Percentiles rank a stretch among this genome's conserved stretches.
These are phyloP conservation scores for Penicillium flavigenum DNA, from an alignment of 495 filamentous ascomycete species.

Conservation along the genomic window DNA sequence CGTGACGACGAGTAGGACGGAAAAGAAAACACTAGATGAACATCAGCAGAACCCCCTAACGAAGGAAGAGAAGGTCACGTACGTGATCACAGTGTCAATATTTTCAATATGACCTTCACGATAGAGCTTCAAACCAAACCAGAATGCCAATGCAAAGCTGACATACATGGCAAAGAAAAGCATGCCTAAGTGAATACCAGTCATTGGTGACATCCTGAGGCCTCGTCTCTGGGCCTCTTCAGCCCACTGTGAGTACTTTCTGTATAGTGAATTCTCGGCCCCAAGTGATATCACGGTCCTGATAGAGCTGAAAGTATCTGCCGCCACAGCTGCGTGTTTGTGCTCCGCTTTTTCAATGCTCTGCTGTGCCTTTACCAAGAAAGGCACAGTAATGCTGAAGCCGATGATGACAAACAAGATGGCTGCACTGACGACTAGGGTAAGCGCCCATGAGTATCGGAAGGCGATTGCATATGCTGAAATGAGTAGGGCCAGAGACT, in stretches of 20 bases:
- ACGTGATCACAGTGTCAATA: constrained; percentile 50
- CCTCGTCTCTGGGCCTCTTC: constrained; percentile 58
- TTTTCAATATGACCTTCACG: constrained; percentile 34
- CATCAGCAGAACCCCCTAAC: not conserved
- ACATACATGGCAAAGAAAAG: constrained; percentile 45
- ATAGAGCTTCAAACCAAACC: constrained; percentile 47
- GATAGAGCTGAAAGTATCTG: constrained; percentile 50
- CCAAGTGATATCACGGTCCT: constrained; percentile 55
- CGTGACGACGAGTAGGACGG: constrained; percentile 35
- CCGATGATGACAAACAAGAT: constrained; percentile 41
- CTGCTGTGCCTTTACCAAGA: constrained; percentile 45
- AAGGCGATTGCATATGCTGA: constrained; percentile 55
- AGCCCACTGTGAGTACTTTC: constrained; percentile 50
- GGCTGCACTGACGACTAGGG: constrained; percentile 43
- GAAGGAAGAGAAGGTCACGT: constrained; percentile 3
- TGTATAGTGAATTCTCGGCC: constrained; percentile 38
- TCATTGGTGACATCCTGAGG: constrained; percentile 27
- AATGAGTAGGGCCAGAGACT: constrained; percentile 48
- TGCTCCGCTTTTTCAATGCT: constrained; percentile 29
- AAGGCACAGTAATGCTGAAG: constrained; percentile 23
- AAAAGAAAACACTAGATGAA: constrained; percentile 49
- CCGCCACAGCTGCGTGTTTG: constrained; percentile 44
- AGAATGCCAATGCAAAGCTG: constrained; percentile 55
- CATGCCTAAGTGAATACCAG: constrained; percentile 32
- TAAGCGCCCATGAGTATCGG: constrained; percentile 47